Conservation (phyloP, 140 eudicot species). For the Bidens hawaiensis region DNA sequence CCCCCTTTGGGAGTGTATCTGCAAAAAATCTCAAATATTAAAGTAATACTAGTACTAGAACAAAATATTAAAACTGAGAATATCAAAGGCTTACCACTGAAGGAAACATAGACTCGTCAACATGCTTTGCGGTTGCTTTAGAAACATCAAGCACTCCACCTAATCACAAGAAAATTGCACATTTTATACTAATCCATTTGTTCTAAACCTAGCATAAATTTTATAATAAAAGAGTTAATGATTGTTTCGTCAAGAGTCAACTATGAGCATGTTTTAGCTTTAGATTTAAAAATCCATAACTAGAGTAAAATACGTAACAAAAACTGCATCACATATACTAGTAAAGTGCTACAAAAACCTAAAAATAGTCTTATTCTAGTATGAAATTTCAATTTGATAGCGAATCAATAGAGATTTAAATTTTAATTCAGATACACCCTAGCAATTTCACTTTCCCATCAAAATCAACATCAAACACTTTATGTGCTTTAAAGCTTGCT, state of each 20-base stretch:
- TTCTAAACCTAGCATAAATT: neutral
- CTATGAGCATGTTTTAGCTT: neutral
- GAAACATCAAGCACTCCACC: slow-evolving; percentile 84
- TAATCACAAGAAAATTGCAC: slow-evolving; percentile 25
- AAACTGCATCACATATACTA: neutral
- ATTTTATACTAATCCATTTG: slow-evolving; percentile 5
- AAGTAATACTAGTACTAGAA: no score
- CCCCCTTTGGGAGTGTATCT: slow-evolving; percentile 68
- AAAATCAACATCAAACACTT: slow-evolving; percentile 3
- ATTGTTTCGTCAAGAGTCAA: neutral
- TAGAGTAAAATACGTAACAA: neutral
- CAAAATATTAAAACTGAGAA: no score
- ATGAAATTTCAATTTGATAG: neutral
- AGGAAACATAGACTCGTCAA: slow-evolving; percentile 50
- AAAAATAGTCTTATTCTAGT: neutral
- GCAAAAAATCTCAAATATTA: slow-evolving; percentile 31
- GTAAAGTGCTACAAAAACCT: neutral
- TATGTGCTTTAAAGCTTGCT: neutral
- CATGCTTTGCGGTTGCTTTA: slow-evolving; percentile 44
- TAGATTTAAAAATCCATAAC: neutral
- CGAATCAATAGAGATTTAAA: neutral
- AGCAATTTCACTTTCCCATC: slow-evolving; percentile 1
- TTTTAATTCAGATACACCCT: no score
- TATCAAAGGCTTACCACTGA: slow-evolving; percentile 49
- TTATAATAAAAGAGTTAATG: neutral